Evolutionary conservation across 2,329 filamentous ascomycete species (phyloP).

Genomic region (Colletotrichum tabaci): DNA sequence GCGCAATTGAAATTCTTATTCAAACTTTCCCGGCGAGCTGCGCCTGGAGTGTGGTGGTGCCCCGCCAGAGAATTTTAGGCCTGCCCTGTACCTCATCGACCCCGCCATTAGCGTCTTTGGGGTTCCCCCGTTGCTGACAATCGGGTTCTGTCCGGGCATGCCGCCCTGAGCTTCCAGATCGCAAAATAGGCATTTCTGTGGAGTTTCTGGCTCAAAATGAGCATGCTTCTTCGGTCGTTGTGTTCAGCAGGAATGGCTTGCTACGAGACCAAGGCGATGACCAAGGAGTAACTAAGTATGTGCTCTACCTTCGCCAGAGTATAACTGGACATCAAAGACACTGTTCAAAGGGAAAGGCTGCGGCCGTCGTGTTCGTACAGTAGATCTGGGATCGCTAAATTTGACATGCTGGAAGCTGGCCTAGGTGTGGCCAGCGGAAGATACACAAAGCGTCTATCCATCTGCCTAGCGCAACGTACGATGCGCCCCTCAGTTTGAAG

Average conservation of each 20-base stretch:
- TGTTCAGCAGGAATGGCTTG: no score
- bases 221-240: no score
- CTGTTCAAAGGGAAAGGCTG: no score
- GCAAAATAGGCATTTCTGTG: no score
- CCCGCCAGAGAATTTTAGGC: conserved; percentile 39
- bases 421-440: neutral
- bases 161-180: neutral
- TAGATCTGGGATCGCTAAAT: neutral
- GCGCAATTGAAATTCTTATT: conserved; percentile 38
- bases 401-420: neutral
- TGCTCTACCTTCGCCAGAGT: no score
- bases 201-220: no score
- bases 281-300: no score
- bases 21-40: conserved; percentile 30
- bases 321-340: neutral
- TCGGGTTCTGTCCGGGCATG: neutral
- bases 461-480: neutral
- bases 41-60: conserved; percentile 27
- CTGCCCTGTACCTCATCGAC: conserved; percentile 36
- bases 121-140: conserved; percentile 3
- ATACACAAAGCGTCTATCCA: neutral
- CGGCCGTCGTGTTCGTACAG: no score
- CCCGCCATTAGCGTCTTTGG: conserved; percentile 41
- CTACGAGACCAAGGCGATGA: no score
- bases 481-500: neutral